Percentiles rank a stretch among this genome's conserved stretches.
These are phyloP conservation scores for Sclerotiophoma versabilis DNA, from an alignment of 2,329 filamentous ascomycete species.

Conservation along the genomic window DNA sequence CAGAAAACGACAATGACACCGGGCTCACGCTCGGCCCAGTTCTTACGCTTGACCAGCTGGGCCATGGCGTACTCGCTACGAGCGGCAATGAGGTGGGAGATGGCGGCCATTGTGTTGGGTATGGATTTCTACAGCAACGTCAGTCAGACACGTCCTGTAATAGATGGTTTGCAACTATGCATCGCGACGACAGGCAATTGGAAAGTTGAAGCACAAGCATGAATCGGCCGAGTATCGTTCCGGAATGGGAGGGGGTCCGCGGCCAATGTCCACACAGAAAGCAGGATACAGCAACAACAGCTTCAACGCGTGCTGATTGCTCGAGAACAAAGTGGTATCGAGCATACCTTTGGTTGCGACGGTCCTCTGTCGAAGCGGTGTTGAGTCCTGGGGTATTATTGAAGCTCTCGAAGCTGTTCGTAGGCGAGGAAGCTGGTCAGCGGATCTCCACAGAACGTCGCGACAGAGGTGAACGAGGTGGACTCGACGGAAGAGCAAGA, in stretches of 20 bases:
- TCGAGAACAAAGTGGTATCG: slow-evolving; percentile 17
- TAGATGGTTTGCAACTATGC: not conserved
- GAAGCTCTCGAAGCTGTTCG: slow-evolving; percentile 37
- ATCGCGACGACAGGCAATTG: slow-evolving; percentile 3
- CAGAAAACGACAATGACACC: slow-evolving; percentile 69
- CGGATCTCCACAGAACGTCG: slow-evolving; percentile 36
- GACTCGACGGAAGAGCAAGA: slow-evolving; percentile 36
- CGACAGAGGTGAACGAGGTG: slow-evolving; percentile 28
- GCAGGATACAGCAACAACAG: slow-evolving; percentile 18
- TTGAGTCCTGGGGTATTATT: slow-evolving; percentile 23
- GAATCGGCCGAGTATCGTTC: slow-evolving; percentile 14
- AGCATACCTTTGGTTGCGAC: slow-evolving; percentile 45
- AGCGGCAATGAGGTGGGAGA: slow-evolving; percentile 47
- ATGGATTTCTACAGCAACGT: slow-evolving; percentile 30
- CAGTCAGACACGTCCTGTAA: slow-evolving; percentile 21
- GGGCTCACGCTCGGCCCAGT: slow-evolving; percentile 65
- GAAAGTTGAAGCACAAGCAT: slow-evolving; percentile 6
- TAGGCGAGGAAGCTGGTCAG: slow-evolving; percentile 40
- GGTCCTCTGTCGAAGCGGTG: slow-evolving; percentile 25
- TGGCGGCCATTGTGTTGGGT: slow-evolving; percentile 45
- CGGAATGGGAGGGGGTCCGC: slow-evolving; percentile 6
- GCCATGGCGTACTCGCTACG: slow-evolving; percentile 47
- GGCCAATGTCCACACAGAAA: slow-evolving; percentile 13
- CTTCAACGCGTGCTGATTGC: slow-evolving; percentile 24
- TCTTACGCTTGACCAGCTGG: slow-evolving; percentile 60